Percentiles rank a stretch among this genome's conserved stretches.
Evolutionary conservation across 768 basidiomycete species (phyloP).

Genomic region (Collybia mongolica): DNA sequence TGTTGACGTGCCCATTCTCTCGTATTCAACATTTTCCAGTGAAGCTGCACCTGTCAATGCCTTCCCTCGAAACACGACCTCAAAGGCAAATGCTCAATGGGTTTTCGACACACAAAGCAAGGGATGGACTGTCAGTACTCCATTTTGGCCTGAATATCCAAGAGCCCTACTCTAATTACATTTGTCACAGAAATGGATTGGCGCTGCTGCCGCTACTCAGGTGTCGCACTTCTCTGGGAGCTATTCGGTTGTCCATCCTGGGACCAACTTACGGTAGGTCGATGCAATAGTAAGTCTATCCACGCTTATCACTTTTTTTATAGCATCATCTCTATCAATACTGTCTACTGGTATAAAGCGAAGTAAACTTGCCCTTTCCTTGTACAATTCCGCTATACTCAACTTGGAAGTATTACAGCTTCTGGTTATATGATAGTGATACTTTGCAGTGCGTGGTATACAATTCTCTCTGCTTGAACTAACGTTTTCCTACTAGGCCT

Average conservation of each 20-base stretch:
- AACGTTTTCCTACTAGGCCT: conserved; percentile 22
- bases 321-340: conserved; percentile 60
- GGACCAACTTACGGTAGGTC: conserved; percentile 46
- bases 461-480: not conserved
- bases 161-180: not conserved
- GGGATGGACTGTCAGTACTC: conserved; percentile 43
- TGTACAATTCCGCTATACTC: not conserved
- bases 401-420: conserved; percentile 28
- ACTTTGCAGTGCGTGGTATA: conserved; percentile 33
- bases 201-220: conserved; percentile 36
- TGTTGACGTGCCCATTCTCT: not conserved
- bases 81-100: conserved; percentile 44
- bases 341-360: conserved; percentile 60
- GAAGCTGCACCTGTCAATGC: conserved; percentile 57
- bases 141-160: not conserved
- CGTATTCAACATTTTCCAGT: conserved; percentile 24
- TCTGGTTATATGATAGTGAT: conserved; percentile 61
- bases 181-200: conserved; percentile 43
- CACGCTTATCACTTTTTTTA: conserved; percentile 1
- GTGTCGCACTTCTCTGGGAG: conserved; percentile 51
- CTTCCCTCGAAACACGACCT: conserved; percentile 51
- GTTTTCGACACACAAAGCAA: conserved; percentile 51
- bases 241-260: conserved; percentile 47
- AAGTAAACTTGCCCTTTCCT: conserved; percentile 32
- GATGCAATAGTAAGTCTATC: not conserved